phyloP scores from a whole-genome alignment of 495 filamentous ascomycete species.

The Chaetomium tenue region DNA sequence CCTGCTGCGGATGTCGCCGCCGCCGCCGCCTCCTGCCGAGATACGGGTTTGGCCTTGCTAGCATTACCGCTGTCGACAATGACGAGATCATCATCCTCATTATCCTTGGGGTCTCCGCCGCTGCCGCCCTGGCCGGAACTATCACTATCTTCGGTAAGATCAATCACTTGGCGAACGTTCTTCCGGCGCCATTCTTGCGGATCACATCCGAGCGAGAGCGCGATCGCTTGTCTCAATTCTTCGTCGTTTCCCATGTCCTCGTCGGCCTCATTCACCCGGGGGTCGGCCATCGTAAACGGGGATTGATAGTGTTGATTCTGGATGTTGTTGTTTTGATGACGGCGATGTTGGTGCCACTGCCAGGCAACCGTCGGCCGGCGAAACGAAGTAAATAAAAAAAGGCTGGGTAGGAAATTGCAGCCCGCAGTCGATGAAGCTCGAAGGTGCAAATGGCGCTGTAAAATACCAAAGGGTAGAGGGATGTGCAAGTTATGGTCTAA shows the following conservation, averaged over 20 bases:
- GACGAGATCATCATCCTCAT: background rate
- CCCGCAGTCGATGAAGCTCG: too few relatives aligned
- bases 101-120: too few relatives aligned
- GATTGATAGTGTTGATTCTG: background rate
- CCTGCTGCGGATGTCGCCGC: background rate
- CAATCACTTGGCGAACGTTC: slow-evolving; percentile 10
- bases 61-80: background rate
- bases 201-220: slow-evolving; percentile 43
- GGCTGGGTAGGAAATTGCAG: too few relatives aligned
- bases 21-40: background rate
- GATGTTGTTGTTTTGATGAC: background rate
- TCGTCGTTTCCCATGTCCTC: slow-evolving; percentile 34
- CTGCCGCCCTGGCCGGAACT: background rate
- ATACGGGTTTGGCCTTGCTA: background rate
- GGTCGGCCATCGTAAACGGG: slow-evolving; percentile 13
- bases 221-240: slow-evolving; percentile 46
- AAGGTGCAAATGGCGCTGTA: too few relatives aligned
- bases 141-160: slow-evolving; percentile 26
- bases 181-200: slow-evolving; percentile 3
- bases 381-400: too few relatives aligned
- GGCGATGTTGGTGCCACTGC: background rate
- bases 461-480: background rate
- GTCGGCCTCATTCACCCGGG: slow-evolving; percentile 7
- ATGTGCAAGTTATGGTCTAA: too few relatives aligned
- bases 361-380: background rate